Evolutionary conservation across 2,329 filamentous ascomycete genomes (phyloP), one percentile per base, ranked within the genome.

Genomic region (Paecilomyces sp.): DNA sequence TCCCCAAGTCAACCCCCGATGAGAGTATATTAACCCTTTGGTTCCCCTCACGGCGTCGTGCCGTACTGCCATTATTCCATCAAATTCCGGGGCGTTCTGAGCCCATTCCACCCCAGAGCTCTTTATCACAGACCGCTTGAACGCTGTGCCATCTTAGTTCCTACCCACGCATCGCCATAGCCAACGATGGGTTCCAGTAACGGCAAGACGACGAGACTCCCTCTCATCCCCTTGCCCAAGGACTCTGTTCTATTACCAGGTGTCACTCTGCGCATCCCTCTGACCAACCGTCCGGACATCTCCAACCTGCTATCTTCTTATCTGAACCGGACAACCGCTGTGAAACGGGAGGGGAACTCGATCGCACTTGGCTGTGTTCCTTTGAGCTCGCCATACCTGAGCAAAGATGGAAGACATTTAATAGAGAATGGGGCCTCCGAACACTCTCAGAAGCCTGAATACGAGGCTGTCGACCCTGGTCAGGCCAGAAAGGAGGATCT

Each of bases 331-430:
- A 87, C 88, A 30, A 82, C 89, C 34, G 84, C 85, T 50, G 77
- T 80, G 25, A 88, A 87, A 68, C 84, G 80, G 1, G 81, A 88
- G 65, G 84, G 86, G 30, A 83, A 82, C 63, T 81, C 86, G 65
- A 86, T 96, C 66, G 87, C 90, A 8, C 87, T 97, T 65, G 91
- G 89, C 57, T 97, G 93, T 74, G 87, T 97, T 58, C 94, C 94
- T 22, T 81, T 97, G 61, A 88, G 82, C 64, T 94, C 91, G 56
- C 87, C 88, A 3, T 83, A 88, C 25, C 81, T 96, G 28, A 87
- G 86, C 60, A 81, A 83, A 30, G 86, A 91, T 69, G 92, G 92
- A 53, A 88, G 92, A 74, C 83, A 86, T 60, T 81, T 96, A 64
- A 83, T 95, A 58, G 85, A 88, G 58, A 82, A 87, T 69, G 84